Evolutionary conservation across 768 basidiomycete genomes (phyloP).

Genomic region (Hypholoma sublateritium): DNA sequence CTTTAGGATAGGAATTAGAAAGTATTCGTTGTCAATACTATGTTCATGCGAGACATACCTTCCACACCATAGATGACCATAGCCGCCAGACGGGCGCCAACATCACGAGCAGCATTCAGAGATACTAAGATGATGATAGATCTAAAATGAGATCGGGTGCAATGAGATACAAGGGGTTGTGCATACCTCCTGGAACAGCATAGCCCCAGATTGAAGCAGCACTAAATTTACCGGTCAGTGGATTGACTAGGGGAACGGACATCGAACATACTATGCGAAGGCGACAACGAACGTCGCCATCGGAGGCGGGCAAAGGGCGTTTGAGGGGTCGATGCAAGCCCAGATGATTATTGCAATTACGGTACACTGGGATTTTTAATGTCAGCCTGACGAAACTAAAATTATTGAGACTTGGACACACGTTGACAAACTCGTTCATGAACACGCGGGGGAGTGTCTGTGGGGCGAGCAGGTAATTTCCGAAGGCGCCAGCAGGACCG

Average conservation of each 20-base stretch:
- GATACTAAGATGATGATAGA: slow-evolving; percentile 53
- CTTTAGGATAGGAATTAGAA: slow-evolving; percentile 22
- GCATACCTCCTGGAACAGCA: slow-evolving; percentile 47
- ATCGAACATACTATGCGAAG: slow-evolving; percentile 53
- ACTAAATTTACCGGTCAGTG: slow-evolving; percentile 28
- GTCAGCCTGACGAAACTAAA: not conserved
- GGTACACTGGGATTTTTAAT: slow-evolving; percentile 26
- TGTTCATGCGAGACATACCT: slow-evolving; percentile 25
- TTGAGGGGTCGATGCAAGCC: slow-evolving; percentile 57
- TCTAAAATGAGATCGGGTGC: not conserved
- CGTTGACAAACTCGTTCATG: slow-evolving; percentile 57
- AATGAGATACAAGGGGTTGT: not conserved
- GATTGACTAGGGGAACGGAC: not conserved
- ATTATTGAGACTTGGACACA: slow-evolving; percentile 23
- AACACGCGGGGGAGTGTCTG: slow-evolving; percentile 45
- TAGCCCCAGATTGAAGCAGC: slow-evolving; percentile 62
- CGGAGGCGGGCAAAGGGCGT: slow-evolving; percentile 53
- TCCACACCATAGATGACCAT: slow-evolving; percentile 59
- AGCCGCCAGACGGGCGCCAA: slow-evolving; percentile 62
- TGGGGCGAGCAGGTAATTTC: slow-evolving; percentile 44
- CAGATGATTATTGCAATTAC: slow-evolving; percentile 53
- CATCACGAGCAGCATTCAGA: slow-evolving; percentile 66
- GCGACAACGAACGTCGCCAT: slow-evolving; percentile 52
- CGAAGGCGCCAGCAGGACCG: slow-evolving; percentile 55
- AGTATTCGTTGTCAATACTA: not conserved